Evolutionary conservation across 1,284 basidiomycete species (phyloP).

Genomic region (Boletellus deceptivus): DNA sequence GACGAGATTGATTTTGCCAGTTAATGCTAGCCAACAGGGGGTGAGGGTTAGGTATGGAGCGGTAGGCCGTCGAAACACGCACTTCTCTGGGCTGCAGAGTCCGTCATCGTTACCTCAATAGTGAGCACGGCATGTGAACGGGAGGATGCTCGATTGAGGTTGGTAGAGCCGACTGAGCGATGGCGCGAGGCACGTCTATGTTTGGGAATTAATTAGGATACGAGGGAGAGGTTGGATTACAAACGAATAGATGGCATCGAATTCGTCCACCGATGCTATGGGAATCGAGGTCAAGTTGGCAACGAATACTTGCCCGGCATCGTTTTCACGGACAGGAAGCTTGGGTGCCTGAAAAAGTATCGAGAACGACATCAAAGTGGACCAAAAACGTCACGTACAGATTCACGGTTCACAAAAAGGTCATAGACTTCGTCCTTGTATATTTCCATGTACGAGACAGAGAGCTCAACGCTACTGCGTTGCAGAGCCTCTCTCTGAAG

Average conservation of each 20-base stretch:
- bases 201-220: neutral
- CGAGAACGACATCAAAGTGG: neutral
- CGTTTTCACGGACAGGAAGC: slow-evolving; percentile 76
- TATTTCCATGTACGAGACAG: slow-evolving; percentile 80
- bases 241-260: slow-evolving; percentile 63
- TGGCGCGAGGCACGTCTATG: slow-evolving; percentile 61
- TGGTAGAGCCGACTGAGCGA: slow-evolving; percentile 81
- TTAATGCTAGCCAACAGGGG: slow-evolving; percentile 41
- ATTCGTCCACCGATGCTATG: slow-evolving; percentile 56
- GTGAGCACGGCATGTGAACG: slow-evolving; percentile 82
- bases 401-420: slow-evolving; percentile 67
- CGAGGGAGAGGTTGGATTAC: slow-evolving; percentile 23
- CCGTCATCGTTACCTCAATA: slow-evolving; percentile 56
- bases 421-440: slow-evolving; percentile 87
- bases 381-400: slow-evolving; percentile 37
- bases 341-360: slow-evolving; percentile 57
- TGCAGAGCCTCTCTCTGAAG: slow-evolving; percentile 38
- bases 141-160: slow-evolving; percentile 76
- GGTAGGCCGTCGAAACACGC: slow-evolving; percentile 8
- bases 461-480: slow-evolving; percentile 43
- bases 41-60: neutral
- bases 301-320: slow-evolving; percentile 73
- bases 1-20: slow-evolving; percentile 79
- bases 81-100: slow-evolving; percentile 51
- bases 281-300: slow-evolving; percentile 61